A percentile compares a stretch with the other conserved stretches of the same genome.
These are phyloP conservation scores for Trichoderma afroharzianum DNA, from an alignment of 2,329 filamentous ascomycete species.

Conservation along the genomic window DNA sequence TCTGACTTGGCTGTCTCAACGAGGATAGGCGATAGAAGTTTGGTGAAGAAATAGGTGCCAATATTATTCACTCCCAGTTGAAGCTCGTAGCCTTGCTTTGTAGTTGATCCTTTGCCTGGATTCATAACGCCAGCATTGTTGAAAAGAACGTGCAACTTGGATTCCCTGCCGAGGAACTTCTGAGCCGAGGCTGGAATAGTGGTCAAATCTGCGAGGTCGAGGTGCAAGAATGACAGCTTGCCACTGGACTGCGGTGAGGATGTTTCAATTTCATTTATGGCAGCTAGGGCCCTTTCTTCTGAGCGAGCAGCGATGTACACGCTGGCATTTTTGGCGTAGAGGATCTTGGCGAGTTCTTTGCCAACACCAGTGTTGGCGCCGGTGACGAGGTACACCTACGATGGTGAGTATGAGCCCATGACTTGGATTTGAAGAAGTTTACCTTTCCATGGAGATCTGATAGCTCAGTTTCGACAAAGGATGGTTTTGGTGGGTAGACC, in stretches of 20 bases:
- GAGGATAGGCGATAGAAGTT: not conserved
- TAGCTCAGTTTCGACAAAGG: not conserved
- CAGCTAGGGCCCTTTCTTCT: not conserved
- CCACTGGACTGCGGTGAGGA: not conserved
- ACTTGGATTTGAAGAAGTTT: not conserved
- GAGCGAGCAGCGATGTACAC: conserved; percentile 53
- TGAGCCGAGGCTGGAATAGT: not conserved
- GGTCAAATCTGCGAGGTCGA: not conserved
- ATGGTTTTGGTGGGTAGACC: not conserved
- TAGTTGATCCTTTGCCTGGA: not conserved
- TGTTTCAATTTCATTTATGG: not conserved
- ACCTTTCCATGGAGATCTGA: not conserved
- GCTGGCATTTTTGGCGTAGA: conserved; percentile 51
- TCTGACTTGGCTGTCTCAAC: not conserved
- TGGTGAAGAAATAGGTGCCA: not conserved
- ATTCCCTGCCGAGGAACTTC: not conserved
- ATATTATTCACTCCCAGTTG: not conserved
- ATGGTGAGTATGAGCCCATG: not conserved
- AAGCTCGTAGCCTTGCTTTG: not conserved
- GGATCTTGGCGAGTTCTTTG: conserved; percentile 47
- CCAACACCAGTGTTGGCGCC: conserved; percentile 42
- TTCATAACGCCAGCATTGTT: not conserved
- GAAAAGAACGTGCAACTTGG: not conserved
- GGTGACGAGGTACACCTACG: conserved; percentile 32
- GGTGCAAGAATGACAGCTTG: not conserved